phyloP scores from a whole-genome alignment of 208 protist genomes.

The Endotrypanum monterogeii region DNA sequence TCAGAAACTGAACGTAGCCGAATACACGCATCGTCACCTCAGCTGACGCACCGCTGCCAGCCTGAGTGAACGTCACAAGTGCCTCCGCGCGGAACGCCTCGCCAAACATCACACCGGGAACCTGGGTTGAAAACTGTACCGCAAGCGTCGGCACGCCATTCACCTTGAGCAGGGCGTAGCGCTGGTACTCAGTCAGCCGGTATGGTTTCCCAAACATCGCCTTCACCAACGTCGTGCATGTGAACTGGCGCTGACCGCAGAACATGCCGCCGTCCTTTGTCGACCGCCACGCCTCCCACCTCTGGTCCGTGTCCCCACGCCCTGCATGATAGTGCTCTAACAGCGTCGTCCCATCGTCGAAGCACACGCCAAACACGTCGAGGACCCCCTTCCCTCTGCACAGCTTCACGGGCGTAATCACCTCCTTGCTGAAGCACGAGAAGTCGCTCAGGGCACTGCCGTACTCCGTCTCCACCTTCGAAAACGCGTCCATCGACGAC shows the following conservation, averaged over 20 bases:
- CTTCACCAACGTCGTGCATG: constrained; percentile 57
- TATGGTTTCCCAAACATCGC: constrained; percentile 59
- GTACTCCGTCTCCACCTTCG: constrained; percentile 57
- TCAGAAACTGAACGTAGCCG: constrained; percentile 60
- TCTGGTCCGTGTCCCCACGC: constrained; percentile 51
- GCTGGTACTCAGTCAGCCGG: constrained; percentile 60
- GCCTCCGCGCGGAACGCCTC: constrained; percentile 65
- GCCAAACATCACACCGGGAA: constrained; percentile 54
- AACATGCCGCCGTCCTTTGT: constrained; percentile 37
- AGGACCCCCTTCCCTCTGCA: constrained; percentile 43
- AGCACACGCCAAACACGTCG: constrained; percentile 64
- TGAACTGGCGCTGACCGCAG: constrained; percentile 57
- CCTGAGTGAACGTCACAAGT: constrained; percentile 48
- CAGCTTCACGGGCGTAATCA: constrained; percentile 51
- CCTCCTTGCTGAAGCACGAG: constrained; percentile 54
- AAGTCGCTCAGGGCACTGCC: constrained; percentile 53
- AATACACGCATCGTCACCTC: constrained; percentile 31
- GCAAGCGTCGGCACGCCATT: constrained; percentile 46
- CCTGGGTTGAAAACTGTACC: constrained; percentile 68
- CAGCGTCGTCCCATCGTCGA: constrained; percentile 53
- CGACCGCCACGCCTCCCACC: constrained; percentile 54
- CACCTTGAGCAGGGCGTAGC: constrained; percentile 64
- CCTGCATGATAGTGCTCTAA: constrained; percentile 49
- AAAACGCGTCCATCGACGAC: constrained; percentile 51
- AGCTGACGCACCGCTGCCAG: constrained; percentile 26